These are phyloP conservation scores for Boletus rubescentipes DNA, from an alignment of 768 basidiomycete species.

Conservation along the genomic window DNA sequence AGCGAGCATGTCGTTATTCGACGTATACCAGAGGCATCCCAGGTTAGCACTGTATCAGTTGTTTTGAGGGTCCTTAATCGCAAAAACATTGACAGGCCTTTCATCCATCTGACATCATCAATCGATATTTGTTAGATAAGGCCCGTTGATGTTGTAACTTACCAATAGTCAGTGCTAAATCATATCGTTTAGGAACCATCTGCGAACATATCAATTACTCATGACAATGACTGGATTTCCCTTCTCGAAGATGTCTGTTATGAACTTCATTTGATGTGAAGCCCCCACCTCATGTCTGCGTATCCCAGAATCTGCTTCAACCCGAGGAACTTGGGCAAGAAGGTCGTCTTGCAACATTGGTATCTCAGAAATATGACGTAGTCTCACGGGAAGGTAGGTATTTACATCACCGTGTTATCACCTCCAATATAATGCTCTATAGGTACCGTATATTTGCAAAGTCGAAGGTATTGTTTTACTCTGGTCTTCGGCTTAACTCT, in stretches of 20 bases:
- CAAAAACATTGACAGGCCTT: not conserved
- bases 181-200: not conserved
- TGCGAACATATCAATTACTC: not conserved
- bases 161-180: not conserved
- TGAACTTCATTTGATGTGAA: not conserved
- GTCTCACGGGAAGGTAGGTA: not conserved
- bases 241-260: conserved; percentile 6
- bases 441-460: conserved; percentile 11
- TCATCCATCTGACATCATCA: conserved; percentile 17
- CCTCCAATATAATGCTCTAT: not conserved
- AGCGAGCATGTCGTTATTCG: not conserved
- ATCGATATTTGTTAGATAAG: conserved; percentile 1
- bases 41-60: not conserved
- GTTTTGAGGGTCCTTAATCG: not conserved
- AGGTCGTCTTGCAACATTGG: not conserved
- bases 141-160: not conserved
- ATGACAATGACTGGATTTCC: conserved; percentile 8
- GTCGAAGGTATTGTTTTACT: not conserved
- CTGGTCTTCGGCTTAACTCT: not conserved
- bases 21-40: not conserved
- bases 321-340: conserved; percentile 1
- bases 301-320: not conserved
- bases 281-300: not conserved
- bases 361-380: not conserved
- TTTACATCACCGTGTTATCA: not conserved